phyloP scores from a whole-genome alignment of 768 basidiomycete species.

The Boletus rubescentipes region DNA sequence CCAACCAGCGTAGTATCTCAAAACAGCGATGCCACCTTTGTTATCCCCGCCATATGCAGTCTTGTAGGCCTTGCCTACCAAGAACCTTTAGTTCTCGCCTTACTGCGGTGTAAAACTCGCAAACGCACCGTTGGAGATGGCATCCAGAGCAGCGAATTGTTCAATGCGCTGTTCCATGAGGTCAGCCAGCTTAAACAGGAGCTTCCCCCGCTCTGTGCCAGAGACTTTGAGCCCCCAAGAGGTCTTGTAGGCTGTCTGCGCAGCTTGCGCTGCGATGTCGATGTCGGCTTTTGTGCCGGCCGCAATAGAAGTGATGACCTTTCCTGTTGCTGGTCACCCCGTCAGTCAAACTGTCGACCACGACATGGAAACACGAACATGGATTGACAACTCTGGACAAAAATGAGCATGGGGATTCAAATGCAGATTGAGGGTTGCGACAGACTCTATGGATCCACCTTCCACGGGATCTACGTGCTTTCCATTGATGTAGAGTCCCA shows the following conservation, averaged over 20 bases:
- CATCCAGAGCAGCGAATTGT: slow-evolving; percentile 10
- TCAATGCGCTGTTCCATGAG: slow-evolving; percentile 7
- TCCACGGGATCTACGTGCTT: slow-evolving; percentile 47
- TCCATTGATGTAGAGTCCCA: slow-evolving; percentile 71
- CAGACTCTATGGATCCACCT: slow-evolving; percentile 62
- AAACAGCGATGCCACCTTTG: not conserved
- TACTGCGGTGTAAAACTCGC: not conserved
- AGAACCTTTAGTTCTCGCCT: not conserved
- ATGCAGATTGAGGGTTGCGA: not conserved
- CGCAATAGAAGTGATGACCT: slow-evolving; percentile 8
- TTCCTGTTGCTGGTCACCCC: slow-evolving; percentile 9
- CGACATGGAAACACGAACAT: slow-evolving; percentile 26
- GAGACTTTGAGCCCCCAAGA: slow-evolving; percentile 10
- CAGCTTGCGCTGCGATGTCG: slow-evolving; percentile 5
- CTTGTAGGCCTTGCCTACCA: slow-evolving; percentile 7
- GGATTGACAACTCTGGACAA: slow-evolving; percentile 54
- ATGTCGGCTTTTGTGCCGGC: slow-evolving; percentile 8
- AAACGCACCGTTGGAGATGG: slow-evolving; percentile 2
- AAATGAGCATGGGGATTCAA: not conserved
- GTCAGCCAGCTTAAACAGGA: slow-evolving; percentile 9
- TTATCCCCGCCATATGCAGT: not conserved
- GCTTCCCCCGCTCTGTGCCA: slow-evolving; percentile 1
- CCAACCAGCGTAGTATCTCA: slow-evolving; percentile 15
- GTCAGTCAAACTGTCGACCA: slow-evolving; percentile 19
- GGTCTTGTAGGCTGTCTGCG: slow-evolving; percentile 3